Evolutionary conservation across 2,329 filamentous ascomycete species (phyloP), one percentile per base, ranked within the genome.

Genomic region (Stenocarpella maydis): DNA sequence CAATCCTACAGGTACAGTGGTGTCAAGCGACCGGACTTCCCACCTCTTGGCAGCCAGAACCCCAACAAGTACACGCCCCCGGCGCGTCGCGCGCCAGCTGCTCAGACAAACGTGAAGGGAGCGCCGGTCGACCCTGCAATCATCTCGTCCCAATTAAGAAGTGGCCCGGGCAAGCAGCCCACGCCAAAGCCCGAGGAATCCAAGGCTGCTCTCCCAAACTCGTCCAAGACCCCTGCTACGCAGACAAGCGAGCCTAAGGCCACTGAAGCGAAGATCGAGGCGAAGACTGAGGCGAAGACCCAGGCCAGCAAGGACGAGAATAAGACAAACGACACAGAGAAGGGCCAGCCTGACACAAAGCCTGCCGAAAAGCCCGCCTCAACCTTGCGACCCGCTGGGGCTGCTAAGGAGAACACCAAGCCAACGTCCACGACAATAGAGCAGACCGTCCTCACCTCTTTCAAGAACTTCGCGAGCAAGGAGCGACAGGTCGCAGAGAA

Each of bases 51-150:
- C 58, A 81, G 79, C 52, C 81, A 84, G 21, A 83, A 85, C 73
- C 41, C 69, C 34, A 88, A 88, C 80, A 95, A 93, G 80, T 99
- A 99, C 79, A 97, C 92, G 0, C 95, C 96, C 41, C 96, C 96
- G 5, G 95, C 93, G 21, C 89, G 93, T 79, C 90, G 96, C 74
- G 92, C 95, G 10, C 93, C 93, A 21, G 88, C 92, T 39, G 90
- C 86, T 31, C 88, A 93, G 72, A 84, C 93, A 5, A 92, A 91
- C 10, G 90, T 95, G 26, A 86, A 89, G 73, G 92, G 93, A 52
- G 92, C 90, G 49, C 93, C 93, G 17, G 88, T 95, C 63, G 93
- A 97, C 77, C 93, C 94, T 71, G 93, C 95, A 41, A 97, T 97
- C 76, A 97, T 98, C 76, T 95, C 93, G 8, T 91, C 94, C n/a